Evolutionary conservation across 768 basidiomycete genomes (phyloP), one percentile per base, ranked within the genome.

Genomic region (Pleurotus cornucopiae): DNA sequence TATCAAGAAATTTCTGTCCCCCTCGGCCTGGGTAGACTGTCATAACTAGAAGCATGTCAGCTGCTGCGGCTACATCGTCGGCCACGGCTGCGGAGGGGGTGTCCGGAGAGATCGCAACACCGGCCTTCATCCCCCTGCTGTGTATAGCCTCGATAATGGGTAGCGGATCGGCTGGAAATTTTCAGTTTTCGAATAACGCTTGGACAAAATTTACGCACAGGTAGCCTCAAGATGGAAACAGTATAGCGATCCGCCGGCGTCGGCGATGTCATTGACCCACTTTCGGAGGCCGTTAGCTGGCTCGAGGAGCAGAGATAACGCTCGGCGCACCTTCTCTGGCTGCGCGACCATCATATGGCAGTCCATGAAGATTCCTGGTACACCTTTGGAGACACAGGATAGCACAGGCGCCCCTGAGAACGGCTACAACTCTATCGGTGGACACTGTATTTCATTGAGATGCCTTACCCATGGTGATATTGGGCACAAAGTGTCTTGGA

Each of bases 291-390:
- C 30, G 30, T 34, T 34, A 34, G 30, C 9, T 34, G 30, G 30
- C 9, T 34, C 30, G 11, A 11, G 30, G 11, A 34, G 30, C 30
- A 11, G 30, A 11, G 1, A 34, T 34, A 34, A 34, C 30, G 30
- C 30, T 34, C 38, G 34, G 6, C 65, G 48, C 62, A 92, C 95
- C 79, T 88, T 87, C 66, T 89, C 91, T 7, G 97, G 97, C 48
- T 98, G 76, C 0, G 94, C 70, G 16, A 99, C 97, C 97, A 99
- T 99, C 97, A 98, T 98, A 73, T 99, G 97, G 71, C 95, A 98
- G 72, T 99, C 97, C 96, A 99, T 98, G 76, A 94, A 98, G 63
- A 98, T 97, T 53, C 84, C 91, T 2, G 96, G 95, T 18, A 98
- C 83, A 37, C 85, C 83, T 70, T 94, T 94, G 53, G 81, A 77